These are phyloP conservation scores for Aspergillus terreus DNA, from an alignment of 2,329 filamentous ascomycete genomes.

Conservation along the genomic window DNA sequence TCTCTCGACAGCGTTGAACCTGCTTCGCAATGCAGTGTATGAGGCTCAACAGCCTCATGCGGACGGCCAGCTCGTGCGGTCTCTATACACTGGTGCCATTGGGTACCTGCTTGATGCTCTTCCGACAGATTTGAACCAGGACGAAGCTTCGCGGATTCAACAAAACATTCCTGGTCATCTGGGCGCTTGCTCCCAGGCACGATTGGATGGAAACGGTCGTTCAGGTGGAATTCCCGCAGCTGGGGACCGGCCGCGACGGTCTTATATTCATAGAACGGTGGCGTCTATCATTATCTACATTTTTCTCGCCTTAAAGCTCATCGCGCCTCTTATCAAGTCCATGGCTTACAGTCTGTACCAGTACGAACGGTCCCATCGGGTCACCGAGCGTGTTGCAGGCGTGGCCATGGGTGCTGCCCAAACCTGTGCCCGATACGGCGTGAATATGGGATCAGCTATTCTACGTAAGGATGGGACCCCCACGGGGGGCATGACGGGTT, in stretches of 20 bases:
- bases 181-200: constrained; percentile 11
- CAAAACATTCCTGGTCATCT: constrained; percentile 23
- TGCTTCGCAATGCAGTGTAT: constrained; percentile 33
- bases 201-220: background rate
- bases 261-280: constrained; percentile 57
- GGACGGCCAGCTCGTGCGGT: constrained; percentile 30
- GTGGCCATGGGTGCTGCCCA: constrained; percentile 53
- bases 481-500: constrained; percentile 55
- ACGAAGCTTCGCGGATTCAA: constrained; percentile 28
- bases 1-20: constrained; percentile 28
- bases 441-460: constrained; percentile 53
- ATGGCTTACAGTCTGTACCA: constrained; percentile 53
- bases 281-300: constrained; percentile 55
- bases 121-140: constrained; percentile 25
- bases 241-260: constrained; percentile 23
- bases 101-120: constrained; percentile 36
- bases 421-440: constrained; percentile 49
- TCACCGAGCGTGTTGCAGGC: constrained; percentile 57
- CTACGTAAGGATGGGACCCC: constrained; percentile 63
- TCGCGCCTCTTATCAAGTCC: constrained; percentile 59
- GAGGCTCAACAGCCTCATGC: constrained; percentile 32
- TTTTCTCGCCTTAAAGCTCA: constrained; percentile 57
- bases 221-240: background rate
- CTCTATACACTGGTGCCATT: constrained; percentile 35
- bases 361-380: constrained; percentile 64